Evolutionary conservation across 495 filamentous ascomycete species (phyloP).

Genomic region (Neurospora sp.): DNA sequence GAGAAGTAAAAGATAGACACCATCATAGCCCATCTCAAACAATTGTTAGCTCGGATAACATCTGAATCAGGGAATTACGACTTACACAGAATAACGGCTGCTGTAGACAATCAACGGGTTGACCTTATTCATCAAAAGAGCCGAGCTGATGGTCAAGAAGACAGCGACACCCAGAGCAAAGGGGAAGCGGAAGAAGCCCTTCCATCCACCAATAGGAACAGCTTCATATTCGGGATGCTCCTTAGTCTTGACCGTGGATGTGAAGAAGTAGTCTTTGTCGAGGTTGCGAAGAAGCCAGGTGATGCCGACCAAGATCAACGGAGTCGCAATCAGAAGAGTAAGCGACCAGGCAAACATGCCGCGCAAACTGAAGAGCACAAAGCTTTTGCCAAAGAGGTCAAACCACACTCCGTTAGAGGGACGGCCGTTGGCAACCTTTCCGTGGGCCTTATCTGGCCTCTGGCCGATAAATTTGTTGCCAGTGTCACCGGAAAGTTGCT

Average conservation of each 20-base stretch:
- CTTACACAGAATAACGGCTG: slow-evolving; percentile 67
- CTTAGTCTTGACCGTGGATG: slow-evolving; percentile 44
- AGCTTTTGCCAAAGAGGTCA: slow-evolving; percentile 73
- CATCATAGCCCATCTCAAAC: slow-evolving; percentile 67
- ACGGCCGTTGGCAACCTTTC: slow-evolving; percentile 54
- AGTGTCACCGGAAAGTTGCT: slow-evolving; percentile 59
- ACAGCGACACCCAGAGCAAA: slow-evolving; percentile 62
- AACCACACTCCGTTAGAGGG: slow-evolving; percentile 82
- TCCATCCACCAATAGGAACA: slow-evolving; percentile 61
- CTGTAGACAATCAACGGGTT: slow-evolving; percentile 86
- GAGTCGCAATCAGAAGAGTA: slow-evolving; percentile 65
- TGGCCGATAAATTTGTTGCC: slow-evolving; percentile 54
- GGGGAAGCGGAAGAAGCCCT: slow-evolving; percentile 76
- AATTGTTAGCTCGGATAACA: slow-evolving; percentile 12
- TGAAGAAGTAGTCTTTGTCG: slow-evolving; percentile 77
- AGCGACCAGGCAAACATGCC: slow-evolving; percentile 84
- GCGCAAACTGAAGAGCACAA: slow-evolving; percentile 68
- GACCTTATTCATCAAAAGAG: slow-evolving; percentile 65
- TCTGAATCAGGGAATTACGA: not conserved
- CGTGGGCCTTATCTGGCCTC: slow-evolving; percentile 40
- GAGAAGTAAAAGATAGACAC: slow-evolving; percentile 67
- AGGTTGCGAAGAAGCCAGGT: slow-evolving; percentile 55
- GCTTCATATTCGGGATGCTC: slow-evolving; percentile 49
- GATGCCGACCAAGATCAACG: slow-evolving; percentile 57
- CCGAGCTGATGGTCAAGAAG: slow-evolving; percentile 58